Evolutionary conservation across 2,329 filamentous ascomycete genomes (phyloP), one percentile per base, ranked within the genome.

Genomic region (Ambrosiella cleistominuta): DNA sequence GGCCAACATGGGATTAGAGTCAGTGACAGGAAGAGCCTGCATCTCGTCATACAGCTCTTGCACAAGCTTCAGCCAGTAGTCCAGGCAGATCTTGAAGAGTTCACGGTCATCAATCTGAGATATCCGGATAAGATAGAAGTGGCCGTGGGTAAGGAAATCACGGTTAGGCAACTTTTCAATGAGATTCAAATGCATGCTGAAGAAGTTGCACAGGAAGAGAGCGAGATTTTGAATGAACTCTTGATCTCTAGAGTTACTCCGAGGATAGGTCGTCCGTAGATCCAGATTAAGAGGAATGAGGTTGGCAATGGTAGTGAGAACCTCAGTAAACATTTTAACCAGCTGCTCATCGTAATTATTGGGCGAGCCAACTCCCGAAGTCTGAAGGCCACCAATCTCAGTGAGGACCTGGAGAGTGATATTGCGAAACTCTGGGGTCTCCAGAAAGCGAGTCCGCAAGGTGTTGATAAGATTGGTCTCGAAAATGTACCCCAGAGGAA

Each of bases 1-100:
- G 74, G 94, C 86, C 66, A 81, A 85, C 66, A 95, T 79, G 9
- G 93, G 89, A 68, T 95, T 96, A 65, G 93, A 76, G 65, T 98
- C 93, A 56, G 87, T 89, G 64, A 97, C 87, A 7, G 93, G 94
- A 2, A 97, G 81, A 63, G 89, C 81, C 71, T 98, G 93, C 90
- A 97, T 96, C 74, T 98, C 93, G 69, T 98, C 93, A 69, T 97
- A 98, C 19, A 98, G 79, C 71, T 97, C 93, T 67, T 95, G 91
- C 6, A 98, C 94, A 55, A 97, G 79, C 72, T 96, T 97, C 42
- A 94, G 93, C 93, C 93, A 98, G 74, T 98, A 98, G 70, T 98
- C 94, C 62, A 98, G 76, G 68, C 88, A 95, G 67, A 98, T 98
- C 78, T 98, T 98, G 81, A 98, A 98, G 63, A 98, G 95, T 70